phyloP scores from a whole-genome alignment of 306 rosid genomes.

The Pyrus betulifolia region DNA sequence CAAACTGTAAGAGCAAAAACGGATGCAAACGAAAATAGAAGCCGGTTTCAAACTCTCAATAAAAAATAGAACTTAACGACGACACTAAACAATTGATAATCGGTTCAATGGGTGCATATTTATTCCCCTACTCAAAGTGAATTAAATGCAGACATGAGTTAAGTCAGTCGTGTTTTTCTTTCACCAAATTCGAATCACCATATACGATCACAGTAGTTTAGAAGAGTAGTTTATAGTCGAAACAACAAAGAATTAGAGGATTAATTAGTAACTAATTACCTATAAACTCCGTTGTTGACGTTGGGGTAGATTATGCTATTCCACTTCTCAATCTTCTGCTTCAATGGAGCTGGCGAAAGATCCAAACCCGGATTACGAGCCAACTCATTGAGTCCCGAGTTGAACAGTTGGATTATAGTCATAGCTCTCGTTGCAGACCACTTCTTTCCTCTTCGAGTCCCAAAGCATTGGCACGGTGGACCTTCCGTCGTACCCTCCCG shows the following conservation, averaged over 20 bases:
- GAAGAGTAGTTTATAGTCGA: background rate
- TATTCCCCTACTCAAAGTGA: background rate
- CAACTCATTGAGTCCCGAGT: conserved; percentile 53
- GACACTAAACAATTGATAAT: background rate
- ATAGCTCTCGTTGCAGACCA: conserved; percentile 76
- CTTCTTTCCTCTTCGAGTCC: conserved; percentile 42
- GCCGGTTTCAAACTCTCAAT: background rate
- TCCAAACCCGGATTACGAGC: conserved; percentile 59
- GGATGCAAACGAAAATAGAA: background rate
- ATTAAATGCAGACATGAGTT: background rate
- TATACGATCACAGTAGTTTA: no score
- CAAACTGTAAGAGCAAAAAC: background rate
- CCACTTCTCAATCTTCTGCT: conserved; percentile 67
- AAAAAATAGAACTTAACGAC: background rate
- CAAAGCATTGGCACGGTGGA: conserved; percentile 82
- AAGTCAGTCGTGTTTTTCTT: no score
- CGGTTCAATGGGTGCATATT: background rate
- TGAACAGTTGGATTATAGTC: conserved; percentile 64
- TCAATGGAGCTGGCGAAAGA: conserved; percentile 57
- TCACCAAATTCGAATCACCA: no score
- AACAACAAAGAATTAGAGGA: background rate
- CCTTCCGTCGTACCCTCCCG: conserved; percentile 69
- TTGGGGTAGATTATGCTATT: conserved; percentile 62
- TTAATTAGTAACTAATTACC: conserved; percentile 22
- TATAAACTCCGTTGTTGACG: conserved; percentile 86